phyloP scores from a whole-genome alignment of 768 basidiomycete genomes.

The Amanita exitialis region DNA sequence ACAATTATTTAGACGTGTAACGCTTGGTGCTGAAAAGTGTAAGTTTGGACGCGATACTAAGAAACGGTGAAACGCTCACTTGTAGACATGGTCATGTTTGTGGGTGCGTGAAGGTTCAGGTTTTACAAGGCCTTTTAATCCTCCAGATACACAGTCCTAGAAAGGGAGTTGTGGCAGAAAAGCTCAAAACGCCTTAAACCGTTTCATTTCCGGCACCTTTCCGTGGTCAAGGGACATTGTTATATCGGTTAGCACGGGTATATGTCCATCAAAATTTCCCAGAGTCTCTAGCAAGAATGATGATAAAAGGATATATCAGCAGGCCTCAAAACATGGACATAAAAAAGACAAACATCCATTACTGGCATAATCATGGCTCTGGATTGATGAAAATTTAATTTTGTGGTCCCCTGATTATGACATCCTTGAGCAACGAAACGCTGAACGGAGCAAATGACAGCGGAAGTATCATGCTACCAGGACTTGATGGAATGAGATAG shows the following conservation, averaged over 20 bases:
- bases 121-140: neutral
- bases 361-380: neutral
- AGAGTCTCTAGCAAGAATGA: neutral
- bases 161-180: neutral
- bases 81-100: neutral
- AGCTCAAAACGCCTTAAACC: neutral
- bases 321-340: neutral
- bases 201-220: neutral
- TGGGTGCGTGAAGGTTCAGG: neutral
- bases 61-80: neutral
- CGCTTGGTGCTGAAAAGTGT: neutral
- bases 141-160: neutral
- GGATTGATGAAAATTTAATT: neutral
- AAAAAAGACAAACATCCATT: neutral
- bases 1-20: conserved; percentile 3
- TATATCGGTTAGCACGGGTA: neutral
- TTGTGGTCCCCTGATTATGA: neutral
- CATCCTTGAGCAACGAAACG: neutral
- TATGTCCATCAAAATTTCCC: neutral
- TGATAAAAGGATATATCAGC: neutral
- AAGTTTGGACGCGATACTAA: neutral
- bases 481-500: neutral
- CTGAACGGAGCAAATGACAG: conserved; percentile 1
- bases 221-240: neutral
- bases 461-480: neutral